A percentile compares a stretch with the other conserved stretches of the same genome.
Evolutionary conservation across 208 protist genomes (phyloP).

Genomic region (Trypanosoma scelopori): DNA sequence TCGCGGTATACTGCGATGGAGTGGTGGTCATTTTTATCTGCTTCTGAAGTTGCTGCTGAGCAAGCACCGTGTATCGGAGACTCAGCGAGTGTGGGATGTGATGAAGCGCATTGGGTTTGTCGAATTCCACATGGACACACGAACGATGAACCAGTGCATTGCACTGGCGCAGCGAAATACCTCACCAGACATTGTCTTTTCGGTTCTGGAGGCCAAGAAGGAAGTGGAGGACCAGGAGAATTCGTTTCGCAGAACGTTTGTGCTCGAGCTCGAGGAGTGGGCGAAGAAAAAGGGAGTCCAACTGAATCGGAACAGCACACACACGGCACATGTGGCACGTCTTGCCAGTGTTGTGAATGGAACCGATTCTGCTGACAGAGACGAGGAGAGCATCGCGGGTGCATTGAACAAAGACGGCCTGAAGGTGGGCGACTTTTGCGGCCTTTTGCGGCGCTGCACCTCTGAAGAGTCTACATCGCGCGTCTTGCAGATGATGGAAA

Average conservation of each 20-base stretch:
- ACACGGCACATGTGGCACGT: slow-evolving; percentile 34
- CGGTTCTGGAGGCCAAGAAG: slow-evolving; percentile 24
- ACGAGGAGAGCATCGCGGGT: background rate
- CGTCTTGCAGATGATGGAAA: slow-evolving; percentile 70
- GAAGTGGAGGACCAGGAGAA: slow-evolving; percentile 31
- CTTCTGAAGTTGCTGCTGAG: slow-evolving; percentile 67
- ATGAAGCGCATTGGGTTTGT: slow-evolving; percentile 70
- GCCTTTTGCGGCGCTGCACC: slow-evolving; percentile 54
- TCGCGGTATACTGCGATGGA: slow-evolving; percentile 67
- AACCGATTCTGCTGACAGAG: background rate
- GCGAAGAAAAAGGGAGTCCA: slow-evolving; percentile 34
- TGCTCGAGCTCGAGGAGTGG: slow-evolving; percentile 51
- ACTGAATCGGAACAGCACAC: slow-evolving; percentile 36
- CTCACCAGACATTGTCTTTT: slow-evolving; percentile 14
- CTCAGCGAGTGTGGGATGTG: slow-evolving; percentile 60
- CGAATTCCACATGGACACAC: slow-evolving; percentile 56
- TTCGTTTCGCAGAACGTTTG: slow-evolving; percentile 39
- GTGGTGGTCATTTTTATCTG: slow-evolving; percentile 63
- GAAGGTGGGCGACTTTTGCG: slow-evolving; percentile 81
- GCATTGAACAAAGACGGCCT: slow-evolving; percentile 7
- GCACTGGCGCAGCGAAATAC: slow-evolving; percentile 29
- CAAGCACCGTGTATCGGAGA: slow-evolving; percentile 43
- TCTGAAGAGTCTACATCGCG: slow-evolving; percentile 39
- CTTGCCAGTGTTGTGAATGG: slow-evolving; percentile 43
- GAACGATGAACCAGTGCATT: slow-evolving; percentile 57